These are phyloP conservation scores for Kuraishia borneana DNA, from an alignment of 805 yeast genomes.

Conservation along the genomic window DNA sequence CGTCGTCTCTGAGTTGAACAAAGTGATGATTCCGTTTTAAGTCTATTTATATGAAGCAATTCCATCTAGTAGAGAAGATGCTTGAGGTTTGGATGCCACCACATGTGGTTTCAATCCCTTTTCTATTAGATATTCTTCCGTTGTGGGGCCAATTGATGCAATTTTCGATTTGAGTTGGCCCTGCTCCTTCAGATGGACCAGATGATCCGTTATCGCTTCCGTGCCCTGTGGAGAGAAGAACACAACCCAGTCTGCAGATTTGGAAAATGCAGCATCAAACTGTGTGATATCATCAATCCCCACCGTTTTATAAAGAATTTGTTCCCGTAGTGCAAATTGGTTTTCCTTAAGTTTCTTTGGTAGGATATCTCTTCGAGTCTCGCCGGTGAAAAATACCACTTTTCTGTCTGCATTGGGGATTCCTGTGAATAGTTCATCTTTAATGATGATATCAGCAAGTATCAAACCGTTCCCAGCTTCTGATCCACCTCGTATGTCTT, in stretches of 20 bases:
- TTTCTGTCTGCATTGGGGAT: constrained; percentile 12
- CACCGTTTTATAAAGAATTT: constrained; percentile 60
- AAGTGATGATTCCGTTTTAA: constrained; percentile 49
- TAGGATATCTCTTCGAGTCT: constrained; percentile 68
- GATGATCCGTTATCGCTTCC: constrained; percentile 39
- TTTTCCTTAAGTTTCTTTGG: constrained; percentile 43
- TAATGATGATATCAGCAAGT: constrained; percentile 51
- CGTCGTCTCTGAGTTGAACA: constrained; percentile 61
- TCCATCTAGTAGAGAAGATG: constrained; percentile 40
- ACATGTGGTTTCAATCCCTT: constrained; percentile 47
- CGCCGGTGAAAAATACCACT: constrained; percentile 76
- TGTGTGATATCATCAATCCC: constrained; percentile 33
- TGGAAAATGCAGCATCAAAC: constrained; percentile 4
- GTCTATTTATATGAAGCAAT: constrained; percentile 1
- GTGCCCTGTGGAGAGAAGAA: constrained; percentile 93
- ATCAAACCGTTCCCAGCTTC: constrained; percentile 74
- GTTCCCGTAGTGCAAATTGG: constrained; percentile 40
- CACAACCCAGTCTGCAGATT: constrained; percentile 50
- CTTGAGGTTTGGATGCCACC: constrained; percentile 66
- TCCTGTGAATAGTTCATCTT: constrained; percentile 15
- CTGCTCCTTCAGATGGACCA: constrained; percentile 13
- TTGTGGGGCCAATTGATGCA: constrained; percentile 92
- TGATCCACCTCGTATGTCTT: constrained; percentile 57
- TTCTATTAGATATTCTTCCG: constrained; percentile 46
- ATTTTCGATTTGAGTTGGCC: constrained; percentile 21